Conservation (phyloP, 352 stramenopile species). For the Phytophthora pluvialis region DNA sequence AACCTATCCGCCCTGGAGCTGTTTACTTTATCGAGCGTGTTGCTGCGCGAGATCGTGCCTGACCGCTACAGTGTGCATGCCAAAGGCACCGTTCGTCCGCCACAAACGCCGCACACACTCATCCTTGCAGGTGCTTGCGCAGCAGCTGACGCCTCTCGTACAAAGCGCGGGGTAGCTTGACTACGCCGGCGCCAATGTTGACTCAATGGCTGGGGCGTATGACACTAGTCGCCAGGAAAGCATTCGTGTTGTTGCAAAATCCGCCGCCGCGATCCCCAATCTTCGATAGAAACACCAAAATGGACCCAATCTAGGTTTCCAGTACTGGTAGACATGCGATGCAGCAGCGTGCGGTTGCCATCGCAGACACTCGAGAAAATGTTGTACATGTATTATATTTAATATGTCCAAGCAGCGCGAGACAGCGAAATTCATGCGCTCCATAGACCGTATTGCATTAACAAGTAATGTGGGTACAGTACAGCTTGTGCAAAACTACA, state of each 20-base stretch:
- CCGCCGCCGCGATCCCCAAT: conserved; percentile 10
- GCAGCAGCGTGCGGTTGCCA: conserved; percentile 1
- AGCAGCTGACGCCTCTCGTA: conserved; percentile 16
- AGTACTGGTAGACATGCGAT: conserved; percentile 1
- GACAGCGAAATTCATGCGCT: neutral
- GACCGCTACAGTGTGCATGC: neutral
- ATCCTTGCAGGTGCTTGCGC: conserved; percentile 3
- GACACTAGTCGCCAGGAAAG: conserved; percentile 13
- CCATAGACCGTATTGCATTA: neutral
- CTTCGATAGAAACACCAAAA: conserved; percentile 11
- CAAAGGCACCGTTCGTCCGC: neutral
- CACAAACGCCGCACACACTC: neutral
- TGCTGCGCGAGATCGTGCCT: neutral
- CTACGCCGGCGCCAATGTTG: neutral
- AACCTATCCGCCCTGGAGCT: conserved; percentile 11
- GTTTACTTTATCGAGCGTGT: neutral
- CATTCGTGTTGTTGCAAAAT: conserved; percentile 28
- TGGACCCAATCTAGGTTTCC: neutral
- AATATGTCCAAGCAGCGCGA: neutral
- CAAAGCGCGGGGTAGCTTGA: neutral
- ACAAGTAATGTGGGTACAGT: neutral
- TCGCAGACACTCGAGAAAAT: conserved; percentile 1
- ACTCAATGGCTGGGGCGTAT: conserved; percentile 24
- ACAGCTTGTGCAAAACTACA: neutral
- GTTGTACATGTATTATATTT: conserved; percentile 2